These are phyloP conservation scores for Berberis thunbergii DNA, from an alignment of 164 flowering plant species.

Conservation along the genomic window DNA sequence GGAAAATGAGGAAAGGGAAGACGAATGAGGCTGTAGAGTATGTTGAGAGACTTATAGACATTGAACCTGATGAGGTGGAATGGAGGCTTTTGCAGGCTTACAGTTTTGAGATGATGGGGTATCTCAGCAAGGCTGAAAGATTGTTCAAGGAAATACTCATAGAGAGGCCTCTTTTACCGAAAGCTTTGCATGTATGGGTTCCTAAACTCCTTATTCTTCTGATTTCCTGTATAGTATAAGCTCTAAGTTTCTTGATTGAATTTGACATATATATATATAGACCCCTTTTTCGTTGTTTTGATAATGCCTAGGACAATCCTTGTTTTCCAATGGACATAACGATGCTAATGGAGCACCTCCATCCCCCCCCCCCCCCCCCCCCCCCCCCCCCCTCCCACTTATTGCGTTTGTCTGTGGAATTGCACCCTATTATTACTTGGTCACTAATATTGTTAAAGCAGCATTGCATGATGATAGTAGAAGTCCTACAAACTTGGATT, in stretches of 20 bases:
- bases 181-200: slow-evolving; percentile 84
- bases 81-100: slow-evolving; percentile 90
- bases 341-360: too few relatives aligned
- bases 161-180: slow-evolving; percentile 64
- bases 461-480: too few relatives aligned
- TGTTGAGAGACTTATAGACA: slow-evolving; percentile 64
- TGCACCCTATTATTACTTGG: too few relatives aligned
- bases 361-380: too few relatives aligned
- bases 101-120: slow-evolving; percentile 74
- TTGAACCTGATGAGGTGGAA: slow-evolving; percentile 73
- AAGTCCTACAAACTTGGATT: too few relatives aligned
- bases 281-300: too few relatives aligned
- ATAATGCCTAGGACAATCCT: too few relatives aligned
- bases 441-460: too few relatives aligned
- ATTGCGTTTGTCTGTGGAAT: too few relatives aligned
- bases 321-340: too few relatives aligned
- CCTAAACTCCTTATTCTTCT: slow-evolving; percentile 3
- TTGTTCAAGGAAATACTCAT: slow-evolving; percentile 62
- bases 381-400: too few relatives aligned
- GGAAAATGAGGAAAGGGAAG: slow-evolving; percentile 70
- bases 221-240: background rate
- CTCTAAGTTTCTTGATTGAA: background rate
- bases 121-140: slow-evolving; percentile 55
- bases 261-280: too few relatives aligned
- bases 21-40: slow-evolving; percentile 54